Conservation (phyloP, 306 rosid genomes). For the Citrullus amarus region DNA sequence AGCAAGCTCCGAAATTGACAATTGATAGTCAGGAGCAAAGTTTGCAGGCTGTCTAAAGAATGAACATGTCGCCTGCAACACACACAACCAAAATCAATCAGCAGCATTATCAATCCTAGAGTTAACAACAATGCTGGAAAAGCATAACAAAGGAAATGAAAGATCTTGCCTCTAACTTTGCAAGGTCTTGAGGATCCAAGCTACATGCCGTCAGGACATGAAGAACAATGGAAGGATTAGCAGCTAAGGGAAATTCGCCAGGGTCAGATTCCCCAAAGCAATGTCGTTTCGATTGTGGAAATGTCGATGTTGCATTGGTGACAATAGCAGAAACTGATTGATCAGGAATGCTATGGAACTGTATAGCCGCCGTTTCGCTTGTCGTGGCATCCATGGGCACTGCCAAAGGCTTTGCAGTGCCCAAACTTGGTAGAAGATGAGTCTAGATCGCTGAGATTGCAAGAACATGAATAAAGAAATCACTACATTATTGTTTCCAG, state of each 20-base stretch:
- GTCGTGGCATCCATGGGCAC: slow-evolving; percentile 99
- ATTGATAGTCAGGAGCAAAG: slow-evolving; percentile 57
- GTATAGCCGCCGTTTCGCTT: slow-evolving; percentile 72
- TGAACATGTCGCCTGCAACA: slow-evolving; percentile 90
- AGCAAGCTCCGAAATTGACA: slow-evolving; percentile 83
- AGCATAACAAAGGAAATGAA: slow-evolving; percentile 9
- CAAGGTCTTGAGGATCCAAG: slow-evolving; percentile 91
- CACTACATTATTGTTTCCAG: slow-evolving; percentile 21
- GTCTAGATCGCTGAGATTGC: slow-evolving; percentile 48
- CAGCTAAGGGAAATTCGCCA: slow-evolving; percentile 91
- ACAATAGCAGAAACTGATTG: slow-evolving; percentile 64
- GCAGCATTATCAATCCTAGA: slow-evolving; percentile 21
- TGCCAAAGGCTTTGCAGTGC: slow-evolving; percentile 63
- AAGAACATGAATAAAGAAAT: slow-evolving; percentile 41
- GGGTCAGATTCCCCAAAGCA: slow-evolving; percentile 77
- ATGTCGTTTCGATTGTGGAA: slow-evolving; percentile 69
- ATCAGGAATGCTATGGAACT: slow-evolving; percentile 79
- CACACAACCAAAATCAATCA: slow-evolving; percentile 27
- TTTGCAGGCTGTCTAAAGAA: slow-evolving; percentile 86
- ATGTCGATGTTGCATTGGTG: slow-evolving; percentile 42
- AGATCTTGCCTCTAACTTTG: slow-evolving; percentile 84
- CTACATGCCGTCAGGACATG: slow-evolving; percentile 78
- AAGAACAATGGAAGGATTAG: slow-evolving; percentile 82
- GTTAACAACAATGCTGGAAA: slow-evolving; percentile 2
- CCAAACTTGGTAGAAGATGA: slow-evolving; percentile 44